Percentiles rank a stretch among this genome's conserved stretches.
Conservation (phyloP, 2,329 filamentous ascomycete genomes). For the Calonectria pseudoturangicola region DNA sequence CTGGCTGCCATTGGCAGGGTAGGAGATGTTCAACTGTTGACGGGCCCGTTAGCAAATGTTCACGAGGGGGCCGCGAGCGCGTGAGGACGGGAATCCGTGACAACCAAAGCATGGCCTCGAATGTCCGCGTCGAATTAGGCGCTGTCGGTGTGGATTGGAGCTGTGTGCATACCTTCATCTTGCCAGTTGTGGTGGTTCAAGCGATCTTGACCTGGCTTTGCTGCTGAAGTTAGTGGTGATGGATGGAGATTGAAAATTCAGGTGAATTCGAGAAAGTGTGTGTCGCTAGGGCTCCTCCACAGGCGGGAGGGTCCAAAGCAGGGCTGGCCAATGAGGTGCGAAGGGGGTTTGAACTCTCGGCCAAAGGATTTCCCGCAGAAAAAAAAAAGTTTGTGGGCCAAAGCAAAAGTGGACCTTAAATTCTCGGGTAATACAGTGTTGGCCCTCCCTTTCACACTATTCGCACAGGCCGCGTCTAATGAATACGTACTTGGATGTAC, state of each 20-base stretch:
- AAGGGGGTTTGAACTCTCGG: constrained; percentile 42
- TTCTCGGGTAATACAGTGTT: constrained; percentile 37
- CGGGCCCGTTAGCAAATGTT: constrained; percentile 57
- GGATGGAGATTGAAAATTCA: constrained; percentile 59
- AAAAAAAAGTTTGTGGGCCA: constrained; percentile 34
- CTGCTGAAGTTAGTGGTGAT: constrained; percentile 61
- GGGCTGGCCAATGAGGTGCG: constrained; percentile 58
- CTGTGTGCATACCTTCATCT: constrained; percentile 66
- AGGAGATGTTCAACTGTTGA: constrained; percentile 80
- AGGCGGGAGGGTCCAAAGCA: constrained; percentile 38
- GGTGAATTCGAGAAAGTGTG: constrained; percentile 64
- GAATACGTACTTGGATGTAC: constrained; percentile 8
- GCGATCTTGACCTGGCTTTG: constrained; percentile 66
- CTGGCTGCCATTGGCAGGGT: constrained; percentile 99
- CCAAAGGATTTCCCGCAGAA: constrained; percentile 49
- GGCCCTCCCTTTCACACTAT: neutral
- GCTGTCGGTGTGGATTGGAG: constrained; percentile 25
- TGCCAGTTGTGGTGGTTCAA: constrained; percentile 68
- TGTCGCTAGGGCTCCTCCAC: constrained; percentile 64
- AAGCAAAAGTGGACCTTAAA: neutral
- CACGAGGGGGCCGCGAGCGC: neutral
- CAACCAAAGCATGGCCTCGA: neutral
- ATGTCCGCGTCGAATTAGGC: neutral
- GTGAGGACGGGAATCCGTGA: neutral
- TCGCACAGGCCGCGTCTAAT: constrained; percentile 20